Evolutionary conservation across 768 basidiomycete species (phyloP), one percentile per base, ranked within the genome.

Genomic region (Phylloporus scabripes): DNA sequence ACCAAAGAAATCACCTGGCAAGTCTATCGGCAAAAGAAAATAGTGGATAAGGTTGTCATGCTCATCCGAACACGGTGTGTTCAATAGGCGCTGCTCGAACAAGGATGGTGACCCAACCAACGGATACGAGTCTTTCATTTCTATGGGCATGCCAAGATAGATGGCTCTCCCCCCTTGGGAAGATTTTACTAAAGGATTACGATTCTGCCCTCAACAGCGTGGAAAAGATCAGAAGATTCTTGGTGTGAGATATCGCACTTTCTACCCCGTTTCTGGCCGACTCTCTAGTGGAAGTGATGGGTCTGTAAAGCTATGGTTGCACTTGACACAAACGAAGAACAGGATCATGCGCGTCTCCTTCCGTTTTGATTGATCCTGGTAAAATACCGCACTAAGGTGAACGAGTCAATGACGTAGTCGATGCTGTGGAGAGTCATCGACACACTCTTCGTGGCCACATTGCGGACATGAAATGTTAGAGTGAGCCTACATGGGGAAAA

Each of bases 301-400:
- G 66, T 92, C 90, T 45, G 75, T 76, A 62, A 85, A 92, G 59
- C 74, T 80, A 55, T 86, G 73, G 56, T 85, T 83, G 65, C 89
- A 92, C 58, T 86, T 86, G 18, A 82, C 80, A 64, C 91, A 94
- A 40, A 92, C 90, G 63, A 83, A 94, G 72, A 93, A 94, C 2
- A 92, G 76, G 43, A 90, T 89, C 92, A 95, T 95, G 2, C 88
- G 79, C 1, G 95, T 97, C 64, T 95, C 92, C 60, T 91, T 92
- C 48, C 95, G 85, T 65, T 95, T 94, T 15, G 92, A 96, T 66
- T 98, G 95, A 68, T 97, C 95, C 68, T 97, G 95, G 67, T 87
- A 98, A 63, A 89, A 81, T 5, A 98, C 94, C 44, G 91, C 82
- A 62, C 94, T 98, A 60, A n/a, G 53, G 43, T 40, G 17, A 49